Evolutionary conservation across 73 alveolate genomes (phyloP).

Genomic region (Paramecium tetraurelia): DNA sequence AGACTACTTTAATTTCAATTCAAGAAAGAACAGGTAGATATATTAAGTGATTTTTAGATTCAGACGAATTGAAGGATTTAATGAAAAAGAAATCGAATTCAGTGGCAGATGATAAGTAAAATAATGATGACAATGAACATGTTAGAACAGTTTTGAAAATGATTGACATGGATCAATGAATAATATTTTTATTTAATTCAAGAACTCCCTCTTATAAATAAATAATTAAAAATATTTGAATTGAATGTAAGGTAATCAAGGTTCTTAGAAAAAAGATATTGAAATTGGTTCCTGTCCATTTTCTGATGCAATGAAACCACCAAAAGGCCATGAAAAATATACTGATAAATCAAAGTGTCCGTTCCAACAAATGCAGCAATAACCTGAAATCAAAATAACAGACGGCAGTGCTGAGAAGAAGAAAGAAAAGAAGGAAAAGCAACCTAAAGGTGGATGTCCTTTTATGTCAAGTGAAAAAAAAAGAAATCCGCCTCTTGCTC

Average conservation of each 20-base stretch:
- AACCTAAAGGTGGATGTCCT: constrained; percentile 64
- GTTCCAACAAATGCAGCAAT: not conserved
- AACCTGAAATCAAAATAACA: constrained; percentile 47
- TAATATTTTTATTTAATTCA: not conserved
- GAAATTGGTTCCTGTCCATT: not conserved
- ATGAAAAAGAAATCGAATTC: constrained; percentile 40
- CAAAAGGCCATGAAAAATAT: constrained; percentile 25
- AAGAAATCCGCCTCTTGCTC: constrained; percentile 49
- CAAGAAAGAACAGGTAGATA: constrained; percentile 29
- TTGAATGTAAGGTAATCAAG: not conserved
- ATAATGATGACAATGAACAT: constrained; percentile 37
- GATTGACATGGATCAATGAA: constrained; percentile 46
- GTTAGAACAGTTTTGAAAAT: constrained; percentile 7
- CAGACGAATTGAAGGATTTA: constrained; percentile 27
- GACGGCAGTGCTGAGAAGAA: constrained; percentile 52
- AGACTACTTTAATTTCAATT: constrained; percentile 13
- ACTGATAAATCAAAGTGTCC: constrained; percentile 27
- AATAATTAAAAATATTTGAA: not conserved
- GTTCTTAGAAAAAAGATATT: not conserved
- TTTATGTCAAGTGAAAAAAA: constrained; percentile 58
- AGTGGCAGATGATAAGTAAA: not conserved
- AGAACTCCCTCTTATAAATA: not conserved
- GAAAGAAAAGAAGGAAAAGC: constrained; percentile 55
- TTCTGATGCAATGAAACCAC: constrained; percentile 20
- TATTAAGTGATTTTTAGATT: not conserved